Base-by-base conservation (phyloP, 2,329 filamentous ascomycete species). In the Colletotrichum ledebouriae region DNA sequence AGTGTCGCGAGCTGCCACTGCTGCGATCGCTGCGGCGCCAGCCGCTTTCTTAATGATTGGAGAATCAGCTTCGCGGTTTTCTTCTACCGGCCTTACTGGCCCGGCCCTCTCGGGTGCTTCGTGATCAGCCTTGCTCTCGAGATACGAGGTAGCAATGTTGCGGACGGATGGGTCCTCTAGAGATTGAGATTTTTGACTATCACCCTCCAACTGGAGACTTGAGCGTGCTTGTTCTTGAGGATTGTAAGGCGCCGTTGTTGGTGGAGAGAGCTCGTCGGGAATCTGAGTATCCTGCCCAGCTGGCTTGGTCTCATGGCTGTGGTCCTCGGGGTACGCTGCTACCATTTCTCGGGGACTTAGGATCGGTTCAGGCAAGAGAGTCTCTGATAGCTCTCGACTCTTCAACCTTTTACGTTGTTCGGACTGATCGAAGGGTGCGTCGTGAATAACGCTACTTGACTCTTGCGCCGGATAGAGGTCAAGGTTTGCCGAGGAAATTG, bases 341-440 rank as follows among this genome's bases (percentile, higher is more conserved):
- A 72, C 71, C 41, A 74, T 58, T 47, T 76, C 75, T 6, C 59
- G 61, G 33, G 74, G 71, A n/a, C 47, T 60, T 15, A 75, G 67
- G 39, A 76, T 71, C 17, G 75, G 71, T 57, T 77, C 74, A 3
- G 73, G 60, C 12, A 77, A 63, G 63, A 73, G 72, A n/a, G 67
- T 53, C 13, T 74, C 68, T 17, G 76, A 73, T 42, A 63, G 69
- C 37, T 75, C 70, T 61, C 70, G 67, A 20, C 73, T 78, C 65
- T 76, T 78, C 57, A 73, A 61, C 72, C 76, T 80, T 73, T 81
- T 82, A 53, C 76, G 76, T 39, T 75, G 75, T 22, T 74, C 73
- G 17, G 76, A 73, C 61, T 79, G 72, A 56, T 78, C 79, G 50
- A 79, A 79, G 7, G 79, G 78, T 46, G 74, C 75, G 2, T 81